Conservation (phyloP, 805 yeast species). For the Saturnispora bothae region DNA sequence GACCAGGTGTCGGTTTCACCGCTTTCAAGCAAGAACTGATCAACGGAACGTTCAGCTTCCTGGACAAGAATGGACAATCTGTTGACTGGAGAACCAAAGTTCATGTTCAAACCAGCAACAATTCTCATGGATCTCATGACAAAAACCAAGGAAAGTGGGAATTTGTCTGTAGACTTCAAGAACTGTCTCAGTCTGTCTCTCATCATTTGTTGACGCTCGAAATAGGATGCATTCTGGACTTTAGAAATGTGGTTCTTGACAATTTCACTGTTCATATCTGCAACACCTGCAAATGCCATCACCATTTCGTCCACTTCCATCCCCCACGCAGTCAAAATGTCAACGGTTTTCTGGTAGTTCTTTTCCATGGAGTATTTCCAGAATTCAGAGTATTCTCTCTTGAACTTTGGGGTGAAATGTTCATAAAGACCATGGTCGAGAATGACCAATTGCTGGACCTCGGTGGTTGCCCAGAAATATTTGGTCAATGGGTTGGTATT, state of each 20-base stretch:
- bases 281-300: conserved; percentile 28
- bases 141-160: conserved; percentile 58
- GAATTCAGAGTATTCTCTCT: conserved; percentile 44
- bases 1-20: conserved; percentile 11
- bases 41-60: conserved; percentile 34
- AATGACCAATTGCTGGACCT: conserved; percentile 48
- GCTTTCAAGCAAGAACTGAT: conserved; percentile 8
- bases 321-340: conserved; percentile 56
- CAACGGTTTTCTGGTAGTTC: conserved; percentile 36
- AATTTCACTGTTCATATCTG: conserved; percentile 19
- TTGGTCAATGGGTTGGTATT: conserved; percentile 7
- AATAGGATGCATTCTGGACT: conserved; percentile 26
- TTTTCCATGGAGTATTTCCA: conserved; percentile 55
- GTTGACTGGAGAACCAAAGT: conserved; percentile 65
- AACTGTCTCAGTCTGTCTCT: conserved; percentile 43
- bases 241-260: conserved; percentile 25
- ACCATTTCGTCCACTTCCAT: conserved; percentile 53
- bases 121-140: conserved; percentile 64
- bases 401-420: conserved; percentile 38
- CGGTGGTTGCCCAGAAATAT: conserved; percentile 11
- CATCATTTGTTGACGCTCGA: conserved; percentile 32
- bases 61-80: conserved; percentile 52
- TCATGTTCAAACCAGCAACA: conserved; percentile 58
- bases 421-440: conserved; percentile 71
- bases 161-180: conserved; percentile 49